phyloP scores from a whole-genome alignment of 371 early-diverging fungal species.

The Quaeritorhiza haematococci region DNA sequence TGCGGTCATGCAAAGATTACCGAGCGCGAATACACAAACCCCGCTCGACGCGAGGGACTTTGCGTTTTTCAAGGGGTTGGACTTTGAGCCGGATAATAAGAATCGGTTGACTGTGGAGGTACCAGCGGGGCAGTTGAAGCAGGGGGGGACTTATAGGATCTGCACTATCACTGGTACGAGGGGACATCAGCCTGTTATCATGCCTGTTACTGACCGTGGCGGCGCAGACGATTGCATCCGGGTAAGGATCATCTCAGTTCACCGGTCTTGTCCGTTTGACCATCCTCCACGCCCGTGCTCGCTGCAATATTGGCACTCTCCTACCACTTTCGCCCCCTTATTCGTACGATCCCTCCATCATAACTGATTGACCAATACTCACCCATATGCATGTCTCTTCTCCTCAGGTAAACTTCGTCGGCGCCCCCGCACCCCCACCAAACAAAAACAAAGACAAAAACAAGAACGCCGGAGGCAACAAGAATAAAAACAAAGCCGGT shows the following conservation, averaged over 20 bases:
- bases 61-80: slow-evolving; percentile 34
- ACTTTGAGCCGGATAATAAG: background rate
- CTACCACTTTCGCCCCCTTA: no score
- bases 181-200: slow-evolving; percentile 29
- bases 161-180: slow-evolving; percentile 27
- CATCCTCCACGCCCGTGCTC: no score
- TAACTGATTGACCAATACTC: no score
- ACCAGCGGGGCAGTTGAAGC: slow-evolving; percentile 11
- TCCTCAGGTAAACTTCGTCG: no score
- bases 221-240: slow-evolving; percentile 42
- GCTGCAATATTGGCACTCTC: no score
- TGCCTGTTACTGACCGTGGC: slow-evolving; percentile 31
- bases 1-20: slow-evolving; percentile 9
- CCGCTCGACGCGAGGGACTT: slow-evolving; percentile 22
- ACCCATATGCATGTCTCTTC: no score
- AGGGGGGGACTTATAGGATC: slow-evolving; percentile 22
- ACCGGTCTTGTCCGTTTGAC: no score
- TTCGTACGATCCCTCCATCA: no score
- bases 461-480: no score
- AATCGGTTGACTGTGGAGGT: slow-evolving; percentile 8
- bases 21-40: background rate
- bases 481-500: slow-evolving; percentile 16
- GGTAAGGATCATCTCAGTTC: no score
- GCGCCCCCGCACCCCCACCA: no score
- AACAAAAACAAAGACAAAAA: no score